Evolutionary conservation across 805 yeast genomes (phyloP).

Genomic region (Yamadazyma insecticola): DNA sequence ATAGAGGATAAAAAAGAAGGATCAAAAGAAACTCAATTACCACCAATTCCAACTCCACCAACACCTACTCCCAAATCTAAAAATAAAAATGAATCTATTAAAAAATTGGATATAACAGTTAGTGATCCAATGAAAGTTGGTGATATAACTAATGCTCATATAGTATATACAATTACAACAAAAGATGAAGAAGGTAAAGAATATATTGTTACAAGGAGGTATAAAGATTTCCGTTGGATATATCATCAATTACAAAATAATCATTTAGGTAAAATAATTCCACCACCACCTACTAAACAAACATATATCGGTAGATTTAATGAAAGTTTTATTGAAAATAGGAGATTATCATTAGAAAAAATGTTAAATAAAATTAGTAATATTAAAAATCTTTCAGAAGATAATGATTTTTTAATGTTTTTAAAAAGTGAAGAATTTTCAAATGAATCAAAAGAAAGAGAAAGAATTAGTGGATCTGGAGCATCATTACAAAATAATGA

Average conservation of each 20-base stretch:
- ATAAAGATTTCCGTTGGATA: constrained; percentile 91
- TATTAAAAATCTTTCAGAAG: constrained; percentile 55
- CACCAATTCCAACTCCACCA: constrained; percentile 5
- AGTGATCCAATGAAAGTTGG: constrained; percentile 93
- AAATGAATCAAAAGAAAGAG: constrained; percentile 67
- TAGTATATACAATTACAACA: constrained; percentile 76
- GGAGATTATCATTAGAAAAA: constrained; percentile 77
- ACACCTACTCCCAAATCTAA: constrained; percentile 5
- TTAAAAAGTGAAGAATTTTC: constrained; percentile 68
- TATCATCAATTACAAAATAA: constrained; percentile 81
- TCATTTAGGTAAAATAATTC: constrained; percentile 87
- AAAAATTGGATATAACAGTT: constrained; percentile 59
- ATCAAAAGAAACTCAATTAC: neutral
- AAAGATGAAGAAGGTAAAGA: constrained; percentile 40
- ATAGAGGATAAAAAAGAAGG: constrained; percentile 14
- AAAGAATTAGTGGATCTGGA: constrained; percentile 50
- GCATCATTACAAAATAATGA: constrained; percentile 36
- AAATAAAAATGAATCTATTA: constrained; percentile 9
- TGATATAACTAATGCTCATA: constrained; percentile 83
- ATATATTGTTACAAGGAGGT: constrained; percentile 66
- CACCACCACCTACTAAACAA: constrained; percentile 91
- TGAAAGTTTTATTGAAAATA: constrained; percentile 80
- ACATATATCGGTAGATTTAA: constrained; percentile 91
- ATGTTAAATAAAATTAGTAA: constrained; percentile 75
- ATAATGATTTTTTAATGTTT: constrained; percentile 74